Percentiles rank a stretch among this genome's conserved stretches.
These are phyloP conservation scores for Mycena sp. DNA, from an alignment of 1,284 basidiomycete species.

Conservation along the genomic window DNA sequence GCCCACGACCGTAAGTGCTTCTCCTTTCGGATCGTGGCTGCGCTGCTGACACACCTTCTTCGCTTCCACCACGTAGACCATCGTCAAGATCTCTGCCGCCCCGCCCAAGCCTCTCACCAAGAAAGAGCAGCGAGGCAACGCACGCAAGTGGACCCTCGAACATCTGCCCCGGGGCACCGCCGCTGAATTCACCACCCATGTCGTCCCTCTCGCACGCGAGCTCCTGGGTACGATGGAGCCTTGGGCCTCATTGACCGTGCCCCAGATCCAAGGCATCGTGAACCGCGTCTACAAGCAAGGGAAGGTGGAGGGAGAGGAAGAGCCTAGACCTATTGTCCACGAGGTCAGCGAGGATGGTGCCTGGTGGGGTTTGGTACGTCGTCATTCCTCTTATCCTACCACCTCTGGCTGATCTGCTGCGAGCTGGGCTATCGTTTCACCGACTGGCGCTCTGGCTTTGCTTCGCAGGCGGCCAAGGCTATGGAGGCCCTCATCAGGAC, in stretches of 20 bases:
- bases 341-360: neutral
- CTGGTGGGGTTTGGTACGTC: conserved; percentile 1
- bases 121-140: neutral
- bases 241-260: neutral
- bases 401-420: neutral
- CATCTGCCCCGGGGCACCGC: neutral
- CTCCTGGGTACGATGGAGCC: neutral
- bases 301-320: neutral
- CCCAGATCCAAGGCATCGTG: neutral
- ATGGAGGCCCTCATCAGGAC: neutral
- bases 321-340: neutral
- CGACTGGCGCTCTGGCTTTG: neutral
- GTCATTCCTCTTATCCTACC: too few relatives aligned
- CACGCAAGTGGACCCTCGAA: neutral
- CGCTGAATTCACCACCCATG: neutral
- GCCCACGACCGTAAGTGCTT: neutral
- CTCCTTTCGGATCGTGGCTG: too few relatives aligned
- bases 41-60: neutral
- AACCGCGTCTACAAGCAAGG: neutral
- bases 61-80: neutral
- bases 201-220: conserved; percentile 5
- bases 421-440: neutral
- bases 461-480: neutral
- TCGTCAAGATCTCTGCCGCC: neutral
- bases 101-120: neutral